These are phyloP conservation scores for Botrytis byssoidea DNA, from an alignment of 2,329 filamentous ascomycete species.

Conservation along the genomic window DNA sequence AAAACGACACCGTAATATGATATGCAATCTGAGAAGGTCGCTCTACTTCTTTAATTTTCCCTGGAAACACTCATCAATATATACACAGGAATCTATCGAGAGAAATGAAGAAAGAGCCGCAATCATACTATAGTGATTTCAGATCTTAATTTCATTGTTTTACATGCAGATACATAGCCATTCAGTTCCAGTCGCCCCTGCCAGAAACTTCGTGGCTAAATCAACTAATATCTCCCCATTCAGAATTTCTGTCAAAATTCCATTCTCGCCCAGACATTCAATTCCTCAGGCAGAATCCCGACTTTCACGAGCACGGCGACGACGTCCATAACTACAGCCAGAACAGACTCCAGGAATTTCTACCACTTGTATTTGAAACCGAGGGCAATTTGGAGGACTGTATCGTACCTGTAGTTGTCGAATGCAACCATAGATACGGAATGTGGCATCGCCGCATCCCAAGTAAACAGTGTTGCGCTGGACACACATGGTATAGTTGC, in stretches of 20 bases:
- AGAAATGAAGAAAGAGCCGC: neutral
- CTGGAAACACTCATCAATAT: too few species aligned
- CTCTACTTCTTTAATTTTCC: too few species aligned
- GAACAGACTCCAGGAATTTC: neutral
- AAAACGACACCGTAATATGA: neutral
- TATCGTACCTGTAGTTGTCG: neutral
- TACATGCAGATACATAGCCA: neutral
- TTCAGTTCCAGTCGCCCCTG: neutral
- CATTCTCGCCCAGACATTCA: neutral
- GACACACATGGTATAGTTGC: neutral
- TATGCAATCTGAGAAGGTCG: neutral
- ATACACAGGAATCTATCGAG: too few species aligned
- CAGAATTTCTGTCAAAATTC: neutral
- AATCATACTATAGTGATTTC: rapidly evolving
- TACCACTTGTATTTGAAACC: neutral
- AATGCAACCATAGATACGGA: neutral
- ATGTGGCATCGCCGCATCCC: neutral
- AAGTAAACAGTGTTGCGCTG: neutral
- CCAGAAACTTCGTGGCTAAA: neutral
- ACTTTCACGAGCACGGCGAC: neutral
- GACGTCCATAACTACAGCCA: neutral
- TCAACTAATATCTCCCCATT: neutral
- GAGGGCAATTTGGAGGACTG: neutral
- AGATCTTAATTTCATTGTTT: neutral
- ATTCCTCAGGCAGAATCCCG: neutral